These are phyloP conservation scores for Garcia nutans DNA, from an alignment of 345 rosid species.

Conservation along the genomic window DNA sequence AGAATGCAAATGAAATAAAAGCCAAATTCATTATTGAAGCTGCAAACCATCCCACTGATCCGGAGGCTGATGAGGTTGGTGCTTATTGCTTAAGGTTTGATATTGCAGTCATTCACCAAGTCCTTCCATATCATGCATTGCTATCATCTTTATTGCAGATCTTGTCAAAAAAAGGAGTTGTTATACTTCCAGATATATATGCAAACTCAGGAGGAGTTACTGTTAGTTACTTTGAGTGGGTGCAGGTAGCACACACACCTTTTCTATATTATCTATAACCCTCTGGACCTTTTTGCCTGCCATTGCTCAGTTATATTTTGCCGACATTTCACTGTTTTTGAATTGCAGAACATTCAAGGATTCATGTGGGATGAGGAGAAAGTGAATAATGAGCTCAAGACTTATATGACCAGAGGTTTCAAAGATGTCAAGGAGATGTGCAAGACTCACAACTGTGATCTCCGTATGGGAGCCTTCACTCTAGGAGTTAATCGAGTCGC, in stretches of 20 bases:
- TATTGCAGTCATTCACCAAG: not conserved
- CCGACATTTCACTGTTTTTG: not conserved
- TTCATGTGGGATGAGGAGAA: slow-evolving; percentile 97
- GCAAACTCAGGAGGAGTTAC: slow-evolving; percentile 98
- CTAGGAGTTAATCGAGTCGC: slow-evolving; percentile 96
- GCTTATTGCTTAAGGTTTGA: slow-evolving; percentile 1
- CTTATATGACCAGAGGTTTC: slow-evolving; percentile 83
- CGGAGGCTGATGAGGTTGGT: slow-evolving; percentile 89
- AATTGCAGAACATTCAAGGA: slow-evolving; percentile 85
- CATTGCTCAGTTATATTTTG: not conserved
- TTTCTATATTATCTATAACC: not conserved
- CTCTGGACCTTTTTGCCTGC: not conserved
- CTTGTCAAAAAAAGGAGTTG: slow-evolving; percentile 76
- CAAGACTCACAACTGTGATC: slow-evolving; percentile 72
- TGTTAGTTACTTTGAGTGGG: slow-evolving; percentile 99
- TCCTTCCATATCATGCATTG: not conserved
- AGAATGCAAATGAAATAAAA: slow-evolving; percentile 79
- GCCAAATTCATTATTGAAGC: slow-evolving; percentile 91
- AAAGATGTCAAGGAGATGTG: slow-evolving; percentile 84
- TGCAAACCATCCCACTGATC: slow-evolving; percentile 98
- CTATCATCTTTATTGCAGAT: slow-evolving; percentile 43
- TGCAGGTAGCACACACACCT: slow-evolving; percentile 54
- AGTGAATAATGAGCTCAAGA: slow-evolving; percentile 73
- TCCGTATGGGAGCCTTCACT: slow-evolving; percentile 98
- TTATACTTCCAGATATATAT: slow-evolving; percentile 90